Base-by-base conservation (phyloP, 257 asterid genomes). In the Hygrophila difformis region DNA sequence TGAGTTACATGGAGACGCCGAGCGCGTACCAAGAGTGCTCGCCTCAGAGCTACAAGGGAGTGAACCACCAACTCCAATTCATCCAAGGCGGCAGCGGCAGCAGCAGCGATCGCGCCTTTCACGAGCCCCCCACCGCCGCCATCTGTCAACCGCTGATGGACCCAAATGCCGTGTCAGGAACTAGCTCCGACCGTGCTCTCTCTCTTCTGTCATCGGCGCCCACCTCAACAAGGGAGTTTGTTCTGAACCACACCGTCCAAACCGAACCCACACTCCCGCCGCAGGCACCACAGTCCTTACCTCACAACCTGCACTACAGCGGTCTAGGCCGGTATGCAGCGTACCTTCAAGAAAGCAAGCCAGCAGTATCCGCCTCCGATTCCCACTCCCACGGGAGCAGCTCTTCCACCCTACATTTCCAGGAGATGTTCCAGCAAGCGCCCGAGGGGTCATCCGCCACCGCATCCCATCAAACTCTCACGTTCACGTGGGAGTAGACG, bases 161-260 rank as follows among this genome's bases (percentile, higher is more conserved):
- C 62, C 55, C 73, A 2, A 64, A 49, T 48, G 33, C 64, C 40
- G 53, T 67, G 13, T 47, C 61, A 21, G 16, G 40, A 15, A 52
- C 53, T 48, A 51, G 43, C 17, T 66, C 86, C 8, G 73, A 70
- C 71, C 70, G 82, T 83, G 97, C 93, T 83, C 95, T 83, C 97
- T 83, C 97, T 87, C 97, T 87, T 87, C 97, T 87, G 97, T 87
- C 97, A 87, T 72, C 93, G 28, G 67, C 75, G 65, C 79, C 28
- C 38, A 1, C 78, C 55, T 59, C 57, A 48, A 63, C 77, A 21
- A 58, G 72, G 76, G 81, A 77, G 70, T 63, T 79, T 14, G 71
- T 77, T 62, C 62, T 70, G 38, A 67, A 51, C 67, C 70, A 58
- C 53, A 43, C 56, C 46, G 59, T 59, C 69, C 73, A 69, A 47